Evolutionary conservation across 495 filamentous ascomycete genomes (phyloP).

Genomic region (Annulohypoxylon bovei): DNA sequence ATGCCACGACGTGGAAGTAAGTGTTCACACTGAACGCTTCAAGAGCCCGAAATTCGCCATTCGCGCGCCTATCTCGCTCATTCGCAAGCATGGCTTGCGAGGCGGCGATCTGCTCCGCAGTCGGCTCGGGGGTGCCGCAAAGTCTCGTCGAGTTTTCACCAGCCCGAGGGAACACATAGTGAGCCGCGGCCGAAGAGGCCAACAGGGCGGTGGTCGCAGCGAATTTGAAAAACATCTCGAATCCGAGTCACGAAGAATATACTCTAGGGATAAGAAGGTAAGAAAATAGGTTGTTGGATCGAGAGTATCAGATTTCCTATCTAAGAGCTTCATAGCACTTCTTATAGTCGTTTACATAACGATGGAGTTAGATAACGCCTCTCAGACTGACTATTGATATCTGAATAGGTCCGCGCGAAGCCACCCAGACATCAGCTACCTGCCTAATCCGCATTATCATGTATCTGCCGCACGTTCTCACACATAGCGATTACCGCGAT

Average conservation of each 20-base stretch:
- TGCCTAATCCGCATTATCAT: constrained; percentile 30
- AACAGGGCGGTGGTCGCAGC: constrained; percentile 44
- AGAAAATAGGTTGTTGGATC: background rate
- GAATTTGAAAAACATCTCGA: constrained; percentile 52
- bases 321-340: background rate
- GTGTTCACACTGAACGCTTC: constrained; percentile 57
- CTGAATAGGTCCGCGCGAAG: constrained; percentile 10
- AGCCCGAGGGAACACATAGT: constrained; percentile 28
- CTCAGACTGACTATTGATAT: background rate
- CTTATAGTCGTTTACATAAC: constrained; percentile 11
- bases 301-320: background rate
- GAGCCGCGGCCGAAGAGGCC: constrained; percentile 47
- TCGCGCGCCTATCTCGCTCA: constrained; percentile 38
- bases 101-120: constrained; percentile 48
- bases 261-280: background rate
- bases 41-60: constrained; percentile 39
- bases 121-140: constrained; percentile 57
- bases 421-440: constrained; percentile 21
- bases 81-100: constrained; percentile 44
- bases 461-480: constrained; percentile 4
- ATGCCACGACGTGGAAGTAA: constrained; percentile 72
- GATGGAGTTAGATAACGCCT: background rate
- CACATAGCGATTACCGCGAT: constrained; percentile 1
- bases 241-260: background rate
- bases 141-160: constrained; percentile 31